Evolutionary conservation across 176 grass and related monocot genomes (phyloP).

Genomic region (Musa troglodytarum): DNA sequence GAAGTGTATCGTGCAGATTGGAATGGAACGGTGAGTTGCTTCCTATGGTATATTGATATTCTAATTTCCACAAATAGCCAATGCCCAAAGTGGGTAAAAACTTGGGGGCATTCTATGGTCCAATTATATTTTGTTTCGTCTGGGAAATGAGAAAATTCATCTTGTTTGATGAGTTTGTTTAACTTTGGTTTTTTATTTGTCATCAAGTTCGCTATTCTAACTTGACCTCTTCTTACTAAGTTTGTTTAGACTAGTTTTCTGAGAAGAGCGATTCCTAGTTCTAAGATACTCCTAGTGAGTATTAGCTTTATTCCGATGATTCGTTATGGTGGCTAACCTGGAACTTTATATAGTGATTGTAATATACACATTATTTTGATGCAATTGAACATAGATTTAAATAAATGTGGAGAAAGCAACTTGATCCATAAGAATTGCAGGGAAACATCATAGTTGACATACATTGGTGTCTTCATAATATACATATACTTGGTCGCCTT

Average conservation of each 20-base stretch:
- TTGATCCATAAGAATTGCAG: background rate
- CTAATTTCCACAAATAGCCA: background rate
- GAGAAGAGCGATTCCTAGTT: background rate
- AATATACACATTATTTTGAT: background rate
- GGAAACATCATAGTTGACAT: no score
- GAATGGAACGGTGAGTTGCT: slow-evolving; percentile 81
- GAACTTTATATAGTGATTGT: background rate
- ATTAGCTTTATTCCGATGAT: background rate
- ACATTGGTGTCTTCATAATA: no score
- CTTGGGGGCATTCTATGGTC: no score
- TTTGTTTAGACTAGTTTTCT: background rate
- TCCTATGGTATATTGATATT: slow-evolving; percentile 11
- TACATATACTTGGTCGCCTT: no score
- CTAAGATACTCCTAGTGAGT: background rate
- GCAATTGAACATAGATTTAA: background rate
- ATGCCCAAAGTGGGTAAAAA: no score
- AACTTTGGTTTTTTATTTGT: background rate
- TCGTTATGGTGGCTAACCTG: background rate
- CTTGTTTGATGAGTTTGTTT: background rate
- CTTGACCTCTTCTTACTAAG: background rate
- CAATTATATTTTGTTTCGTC: background rate
- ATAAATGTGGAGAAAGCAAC: background rate
- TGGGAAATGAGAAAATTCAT: background rate
- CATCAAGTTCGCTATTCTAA: background rate
- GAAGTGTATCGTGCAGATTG: slow-evolving; percentile 99